Percentiles rank a stretch among this genome's conserved stretches.
Conservation (phyloP, 495 filamentous ascomycete genomes). For the Poronia punctata region DNA sequence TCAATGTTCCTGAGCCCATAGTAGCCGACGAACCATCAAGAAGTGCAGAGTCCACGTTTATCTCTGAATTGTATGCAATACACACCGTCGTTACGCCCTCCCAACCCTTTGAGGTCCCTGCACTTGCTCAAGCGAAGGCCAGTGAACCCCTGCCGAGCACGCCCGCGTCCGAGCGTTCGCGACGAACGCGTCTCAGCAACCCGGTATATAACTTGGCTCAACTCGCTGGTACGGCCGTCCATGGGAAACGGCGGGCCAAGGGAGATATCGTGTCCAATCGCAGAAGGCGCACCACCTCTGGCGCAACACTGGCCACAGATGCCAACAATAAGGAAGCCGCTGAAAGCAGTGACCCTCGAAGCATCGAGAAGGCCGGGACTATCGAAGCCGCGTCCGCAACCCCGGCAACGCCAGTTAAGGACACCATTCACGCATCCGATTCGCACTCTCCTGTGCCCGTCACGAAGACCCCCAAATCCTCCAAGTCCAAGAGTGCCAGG, state of each 20-base stretch:
- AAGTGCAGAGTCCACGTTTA: slow-evolving; percentile 33
- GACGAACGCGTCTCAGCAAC: slow-evolving; percentile 38
- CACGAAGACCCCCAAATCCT: slow-evolving; percentile 12
- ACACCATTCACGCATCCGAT: slow-evolving; percentile 29
- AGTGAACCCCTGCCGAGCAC: slow-evolving; percentile 9
- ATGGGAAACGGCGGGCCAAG: slow-evolving; percentile 35
- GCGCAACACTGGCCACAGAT: slow-evolving; percentile 21
- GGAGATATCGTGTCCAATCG: slow-evolving; percentile 30
- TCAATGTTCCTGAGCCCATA: slow-evolving; percentile 14
- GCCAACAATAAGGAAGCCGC: slow-evolving; percentile 13
- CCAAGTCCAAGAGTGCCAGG: slow-evolving; percentile 28
- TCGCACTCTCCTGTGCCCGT: slow-evolving; percentile 3
- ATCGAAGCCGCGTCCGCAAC: not conserved
- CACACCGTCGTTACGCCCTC: not conserved
- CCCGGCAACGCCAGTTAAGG: slow-evolving; percentile 23
- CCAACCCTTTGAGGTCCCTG: slow-evolving; percentile 1
- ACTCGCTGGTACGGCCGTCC: slow-evolving; percentile 39
- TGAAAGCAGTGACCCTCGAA: slow-evolving; percentile 2
- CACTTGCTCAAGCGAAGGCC: not conserved
- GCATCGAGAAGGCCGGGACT: slow-evolving; percentile 17
- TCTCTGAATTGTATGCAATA: slow-evolving; percentile 7
- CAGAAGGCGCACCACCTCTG: slow-evolving; percentile 36
- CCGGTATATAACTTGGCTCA: slow-evolving; percentile 51
- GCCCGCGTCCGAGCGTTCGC: slow-evolving; percentile 28
- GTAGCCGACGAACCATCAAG: slow-evolving; percentile 21